These are phyloP conservation scores for Kitagawia praeruptora DNA, from an alignment of 129 eudicot genomes.

Conservation along the genomic window DNA sequence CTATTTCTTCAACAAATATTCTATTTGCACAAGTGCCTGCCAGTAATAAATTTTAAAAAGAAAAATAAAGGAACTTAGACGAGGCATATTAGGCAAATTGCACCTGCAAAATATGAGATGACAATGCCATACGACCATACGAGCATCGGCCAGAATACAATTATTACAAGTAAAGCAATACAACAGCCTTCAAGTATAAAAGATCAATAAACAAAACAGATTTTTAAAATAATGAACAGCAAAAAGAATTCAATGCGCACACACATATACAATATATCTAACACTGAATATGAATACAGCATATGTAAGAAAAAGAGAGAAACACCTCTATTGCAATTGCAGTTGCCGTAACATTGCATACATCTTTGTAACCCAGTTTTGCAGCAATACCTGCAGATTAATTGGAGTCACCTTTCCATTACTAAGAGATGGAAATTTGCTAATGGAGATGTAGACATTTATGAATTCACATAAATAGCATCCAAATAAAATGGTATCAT, in stretches of 20 bases:
- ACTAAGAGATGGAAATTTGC: not conserved
- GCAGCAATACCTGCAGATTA: conserved; percentile 54
- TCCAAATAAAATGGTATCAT: not conserved
- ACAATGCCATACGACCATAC: not conserved
- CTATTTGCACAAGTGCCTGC: conserved; percentile 58
- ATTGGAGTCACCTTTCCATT: not conserved
- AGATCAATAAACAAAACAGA: not conserved
- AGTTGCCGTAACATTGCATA: conserved; percentile 54
- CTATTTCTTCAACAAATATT: conserved; percentile 29
- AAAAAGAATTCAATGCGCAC: not conserved
- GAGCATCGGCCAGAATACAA: not conserved
- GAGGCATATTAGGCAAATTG: not conserved
- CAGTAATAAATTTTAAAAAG: not conserved
- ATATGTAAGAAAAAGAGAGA: conserved; percentile 18
- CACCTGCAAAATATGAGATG: not conserved
- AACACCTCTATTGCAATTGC: conserved; percentile 75
- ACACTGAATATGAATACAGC: not conserved
- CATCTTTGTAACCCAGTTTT: conserved; percentile 59
- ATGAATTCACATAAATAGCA: not conserved
- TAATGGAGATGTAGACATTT: not conserved
- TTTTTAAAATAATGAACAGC: not conserved
- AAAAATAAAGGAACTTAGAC: not conserved
- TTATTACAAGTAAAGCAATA: not conserved
- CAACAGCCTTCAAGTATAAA: not conserved
- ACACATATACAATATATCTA: not conserved